Base-by-base conservation (phyloP, 345 rosid genomes). In the Iberis pinnata region DNA sequence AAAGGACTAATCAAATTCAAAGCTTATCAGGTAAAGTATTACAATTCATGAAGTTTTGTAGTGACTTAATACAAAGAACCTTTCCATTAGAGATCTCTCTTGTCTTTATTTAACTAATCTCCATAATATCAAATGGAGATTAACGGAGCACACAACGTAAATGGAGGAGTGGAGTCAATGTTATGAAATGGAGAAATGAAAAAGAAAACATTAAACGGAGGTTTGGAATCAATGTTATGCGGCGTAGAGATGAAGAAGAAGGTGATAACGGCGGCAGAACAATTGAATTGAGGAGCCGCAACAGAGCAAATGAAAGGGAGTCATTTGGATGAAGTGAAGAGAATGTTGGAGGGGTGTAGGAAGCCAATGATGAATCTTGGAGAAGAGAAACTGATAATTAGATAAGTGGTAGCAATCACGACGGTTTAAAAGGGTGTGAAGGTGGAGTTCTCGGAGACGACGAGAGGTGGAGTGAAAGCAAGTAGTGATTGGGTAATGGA, bases 1-100 rank as follows among this genome's bases (percentile, higher is more conserved):
- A 92, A 92, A 79, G 98, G 88, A 53, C 63, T 92, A 68, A 92
- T 92, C 57, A 92, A 92, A 76, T 92, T 84, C 76, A 92, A 92
- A 72, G 98, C 83, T 15, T 84, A 79, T 71, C 98, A 92, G 96
- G 98, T 90, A 63, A 26, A 27, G 14, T n/a, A n/a, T n/a, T n/a
- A n/a, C n/a, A n/a, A n/a, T n/a, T n/a, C n/a, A n/a, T n/a, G n/a
- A n/a, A n/a, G n/a, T n/a, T n/a, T n/a, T n/a, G n/a, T n/a, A n/a
- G n/a, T n/a, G n/a, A n/a, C n/a, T n/a, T n/a, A n/a, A n/a, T n/a
- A n/a, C n/a, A n/a, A n/a, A n/a, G n/a, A n/a, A n/a, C n/a, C n/a
- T n/a, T n/a, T n/a, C n/a, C n/a, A n/a, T n/a, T n/a, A n/a, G n/a
- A n/a, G n/a, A n/a, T n/a, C n/a, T n/a, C n/a, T n/a, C n/a, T n/a